phyloP scores from a whole-genome alignment of 306 rosid genomes.

The Dicorynia guianensis region DNA sequence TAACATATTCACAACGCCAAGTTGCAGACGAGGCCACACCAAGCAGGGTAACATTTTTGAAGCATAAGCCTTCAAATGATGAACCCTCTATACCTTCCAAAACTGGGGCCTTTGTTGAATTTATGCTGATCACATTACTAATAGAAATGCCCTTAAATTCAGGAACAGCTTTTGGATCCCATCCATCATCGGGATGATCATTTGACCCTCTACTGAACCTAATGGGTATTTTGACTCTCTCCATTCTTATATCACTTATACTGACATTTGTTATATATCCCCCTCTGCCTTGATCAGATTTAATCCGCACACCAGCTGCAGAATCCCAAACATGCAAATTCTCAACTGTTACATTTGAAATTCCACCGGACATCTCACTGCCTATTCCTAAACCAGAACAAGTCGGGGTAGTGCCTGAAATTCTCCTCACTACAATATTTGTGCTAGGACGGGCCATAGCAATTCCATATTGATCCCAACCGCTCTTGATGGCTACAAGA shows the following conservation, averaged over 20 bases:
- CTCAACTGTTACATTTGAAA: slow-evolving; percentile 75
- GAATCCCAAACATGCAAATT: slow-evolving; percentile 89
- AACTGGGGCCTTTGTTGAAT: slow-evolving; percentile 78
- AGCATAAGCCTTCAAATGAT: slow-evolving; percentile 73
- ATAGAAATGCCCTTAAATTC: slow-evolving; percentile 64
- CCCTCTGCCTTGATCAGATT: slow-evolving; percentile 90
- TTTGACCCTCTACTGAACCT: slow-evolving; percentile 89
- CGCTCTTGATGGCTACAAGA: slow-evolving; percentile 93
- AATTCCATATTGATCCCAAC: slow-evolving; percentile 98
- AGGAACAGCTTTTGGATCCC: slow-evolving; percentile 94
- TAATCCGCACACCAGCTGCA: slow-evolving; percentile 84
- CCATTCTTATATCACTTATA: slow-evolving; percentile 67
- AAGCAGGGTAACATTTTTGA: slow-evolving; percentile 68
- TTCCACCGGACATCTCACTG: slow-evolving; percentile 97
- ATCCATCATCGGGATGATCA: slow-evolving; percentile 90
- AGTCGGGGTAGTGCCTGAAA: slow-evolving; percentile 93
- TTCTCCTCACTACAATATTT: slow-evolving; percentile 80
- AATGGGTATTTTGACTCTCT: slow-evolving; percentile 85
- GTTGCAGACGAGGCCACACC: slow-evolving; percentile 56
- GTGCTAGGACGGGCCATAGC: slow-evolving; percentile 71
- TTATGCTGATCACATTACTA: slow-evolving; percentile 69
- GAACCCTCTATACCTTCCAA: slow-evolving; percentile 74
- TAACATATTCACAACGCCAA: slow-evolving; percentile 83
- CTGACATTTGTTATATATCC: slow-evolving; percentile 74
- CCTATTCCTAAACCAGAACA: slow-evolving; percentile 98